A percentile compares a stretch with the other conserved stretches of the same genome.
Evolutionary conservation across 1,284 basidiomycete genomes (phyloP).

Genomic region (Boletellus deceptivus): DNA sequence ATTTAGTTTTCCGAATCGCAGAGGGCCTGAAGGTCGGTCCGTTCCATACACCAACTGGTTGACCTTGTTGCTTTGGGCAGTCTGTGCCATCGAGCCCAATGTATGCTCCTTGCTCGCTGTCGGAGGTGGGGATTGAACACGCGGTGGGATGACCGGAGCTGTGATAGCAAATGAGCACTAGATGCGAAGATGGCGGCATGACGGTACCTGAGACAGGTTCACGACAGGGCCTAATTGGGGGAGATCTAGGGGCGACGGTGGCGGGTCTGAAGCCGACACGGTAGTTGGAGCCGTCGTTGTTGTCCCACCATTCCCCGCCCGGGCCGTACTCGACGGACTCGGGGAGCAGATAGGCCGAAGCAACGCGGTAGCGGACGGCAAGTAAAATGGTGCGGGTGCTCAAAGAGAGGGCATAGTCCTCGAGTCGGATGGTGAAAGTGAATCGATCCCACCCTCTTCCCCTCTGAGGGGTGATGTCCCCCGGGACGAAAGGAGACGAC

Average conservation of each 20-base stretch:
- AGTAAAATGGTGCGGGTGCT: constrained; percentile 64
- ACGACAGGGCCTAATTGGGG: constrained; percentile 9
- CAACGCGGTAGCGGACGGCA: constrained; percentile 56
- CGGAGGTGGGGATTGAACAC: not conserved
- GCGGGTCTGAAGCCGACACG: constrained; percentile 55
- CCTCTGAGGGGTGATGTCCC: constrained; percentile 15
- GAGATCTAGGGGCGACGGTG: not conserved
- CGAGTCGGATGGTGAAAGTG: constrained; percentile 64
- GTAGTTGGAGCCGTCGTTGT: constrained; percentile 82
- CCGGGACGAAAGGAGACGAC: constrained; percentile 30
- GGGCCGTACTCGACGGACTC: constrained; percentile 46
- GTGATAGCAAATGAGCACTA: constrained; percentile 4
- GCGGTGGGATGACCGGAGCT: constrained; percentile 10
- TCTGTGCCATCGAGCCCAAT: constrained; percentile 4
- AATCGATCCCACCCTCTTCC: constrained; percentile 54
- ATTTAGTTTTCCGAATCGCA: constrained; percentile 20
- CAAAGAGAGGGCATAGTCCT: constrained; percentile 71
- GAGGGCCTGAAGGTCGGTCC: not conserved
- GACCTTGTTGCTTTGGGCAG: not conserved
- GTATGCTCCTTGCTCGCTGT: constrained; percentile 15
- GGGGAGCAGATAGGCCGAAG: constrained; percentile 30
- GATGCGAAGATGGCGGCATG: not conserved
- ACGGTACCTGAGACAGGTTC: constrained; percentile 24
- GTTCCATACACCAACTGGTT: not conserved
- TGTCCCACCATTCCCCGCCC: constrained; percentile 81